phyloP scores from a whole-genome alignment of 805 yeast species.

The Cyberlindnera mrakii region DNA sequence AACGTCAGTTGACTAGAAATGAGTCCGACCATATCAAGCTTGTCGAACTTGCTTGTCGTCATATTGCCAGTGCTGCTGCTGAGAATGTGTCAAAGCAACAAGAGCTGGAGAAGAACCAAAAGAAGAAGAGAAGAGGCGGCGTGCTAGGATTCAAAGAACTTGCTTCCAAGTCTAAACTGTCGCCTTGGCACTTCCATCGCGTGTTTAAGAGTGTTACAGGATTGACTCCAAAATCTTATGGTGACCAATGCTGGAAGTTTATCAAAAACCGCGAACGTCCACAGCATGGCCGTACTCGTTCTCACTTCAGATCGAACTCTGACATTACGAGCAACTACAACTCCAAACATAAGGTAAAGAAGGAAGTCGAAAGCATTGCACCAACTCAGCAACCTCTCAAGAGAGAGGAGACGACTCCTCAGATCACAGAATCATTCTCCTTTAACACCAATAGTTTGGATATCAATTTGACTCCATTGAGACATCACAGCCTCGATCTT shows the following conservation, averaged over 20 bases:
- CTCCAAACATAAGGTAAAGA: slow-evolving; percentile 5
- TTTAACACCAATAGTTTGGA: slow-evolving; percentile 18
- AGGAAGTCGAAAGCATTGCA: slow-evolving; percentile 1
- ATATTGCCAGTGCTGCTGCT: slow-evolving; percentile 76
- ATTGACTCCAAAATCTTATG: slow-evolving; percentile 82
- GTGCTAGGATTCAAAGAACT: slow-evolving; percentile 80
- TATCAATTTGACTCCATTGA: slow-evolving; percentile 18
- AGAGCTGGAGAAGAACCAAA: slow-evolving; percentile 18
- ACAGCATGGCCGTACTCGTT: slow-evolving; percentile 13
- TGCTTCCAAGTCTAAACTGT: slow-evolving; percentile 74
- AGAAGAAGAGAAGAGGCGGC: slow-evolving; percentile 66
- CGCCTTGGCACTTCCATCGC: slow-evolving; percentile 92
- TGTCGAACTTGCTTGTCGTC: slow-evolving; percentile 76
- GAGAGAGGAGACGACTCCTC: not conserved
- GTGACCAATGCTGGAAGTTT: slow-evolving; percentile 72
- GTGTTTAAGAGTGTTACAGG: slow-evolving; percentile 85
- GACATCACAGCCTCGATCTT: slow-evolving; percentile 23
- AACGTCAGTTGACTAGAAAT: slow-evolving; percentile 39
- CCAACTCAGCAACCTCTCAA: slow-evolving; percentile 1
- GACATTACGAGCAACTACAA: slow-evolving; percentile 15
- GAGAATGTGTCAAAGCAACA: slow-evolving; percentile 28
- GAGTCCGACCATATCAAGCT: slow-evolving; percentile 65
- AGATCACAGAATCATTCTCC: slow-evolving; percentile 3
- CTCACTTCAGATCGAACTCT: slow-evolving; percentile 19
- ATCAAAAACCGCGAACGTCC: slow-evolving; percentile 32